These are phyloP conservation scores for Camillea tinctor DNA, from an alignment of 2,329 filamentous ascomycete species.

Conservation along the genomic window DNA sequence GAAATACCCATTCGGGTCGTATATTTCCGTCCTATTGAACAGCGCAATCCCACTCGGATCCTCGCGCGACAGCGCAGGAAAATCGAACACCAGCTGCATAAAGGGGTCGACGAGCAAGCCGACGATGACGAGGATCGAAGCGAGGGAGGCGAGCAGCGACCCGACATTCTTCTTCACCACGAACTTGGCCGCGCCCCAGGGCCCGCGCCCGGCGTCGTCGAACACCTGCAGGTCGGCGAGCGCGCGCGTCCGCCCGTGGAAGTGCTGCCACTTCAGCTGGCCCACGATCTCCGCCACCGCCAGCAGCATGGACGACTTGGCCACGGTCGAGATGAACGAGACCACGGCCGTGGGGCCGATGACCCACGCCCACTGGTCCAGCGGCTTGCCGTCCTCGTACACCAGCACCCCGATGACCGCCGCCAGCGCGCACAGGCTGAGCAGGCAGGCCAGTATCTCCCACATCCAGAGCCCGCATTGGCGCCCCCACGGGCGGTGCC, in stretches of 20 bases:
- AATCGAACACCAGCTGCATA: conserved; percentile 10
- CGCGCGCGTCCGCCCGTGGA: not conserved
- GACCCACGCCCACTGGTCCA: conserved; percentile 10
- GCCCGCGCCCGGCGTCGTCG: conserved; percentile 7
- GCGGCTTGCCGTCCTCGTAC: conserved; percentile 10
- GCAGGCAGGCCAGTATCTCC: not conserved
- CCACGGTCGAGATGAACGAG: conserved; percentile 12
- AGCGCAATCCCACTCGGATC: not conserved
- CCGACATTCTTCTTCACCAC: conserved; percentile 7
- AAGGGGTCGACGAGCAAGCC: conserved; percentile 14
- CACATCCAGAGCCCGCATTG: not conserved
- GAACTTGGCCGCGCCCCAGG: conserved; percentile 6
- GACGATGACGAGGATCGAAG: conserved; percentile 7
- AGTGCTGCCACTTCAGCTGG: conserved; percentile 14
- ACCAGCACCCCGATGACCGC: conserved; percentile 9
- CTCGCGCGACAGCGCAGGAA: conserved; percentile 5
- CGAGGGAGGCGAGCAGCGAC: conserved; percentile 7
- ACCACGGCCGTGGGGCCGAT: conserved; percentile 14
- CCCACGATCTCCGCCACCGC: conserved; percentile 10
- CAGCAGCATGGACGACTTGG: conserved; percentile 12
- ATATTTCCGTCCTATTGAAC: conserved; percentile 2
- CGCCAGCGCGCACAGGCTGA: conserved; percentile 46
- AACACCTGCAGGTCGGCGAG: conserved; percentile 10
- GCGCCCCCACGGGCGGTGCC: not conserved
- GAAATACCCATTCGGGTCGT: conserved; percentile 1